These are phyloP conservation scores for Protea cynaroides DNA, from an alignment of 164 flowering plant species.

Conservation along the genomic window DNA sequence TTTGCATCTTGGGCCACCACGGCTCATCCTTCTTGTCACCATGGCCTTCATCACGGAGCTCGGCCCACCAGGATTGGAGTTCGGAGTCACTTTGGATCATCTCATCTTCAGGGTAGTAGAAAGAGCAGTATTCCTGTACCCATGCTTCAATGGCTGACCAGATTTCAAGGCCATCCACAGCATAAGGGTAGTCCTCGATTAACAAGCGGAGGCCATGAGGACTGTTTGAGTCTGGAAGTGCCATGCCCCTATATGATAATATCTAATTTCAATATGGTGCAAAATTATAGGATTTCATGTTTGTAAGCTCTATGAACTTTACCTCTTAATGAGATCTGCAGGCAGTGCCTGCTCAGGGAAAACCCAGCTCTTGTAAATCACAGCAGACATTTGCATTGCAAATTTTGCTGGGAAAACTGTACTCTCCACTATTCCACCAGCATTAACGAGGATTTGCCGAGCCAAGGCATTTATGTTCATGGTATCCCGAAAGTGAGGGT, in stretches of 20 bases:
- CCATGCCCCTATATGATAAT: constrained; percentile 51
- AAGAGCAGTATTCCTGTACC: constrained; percentile 64
- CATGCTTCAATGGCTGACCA: constrained; percentile 81
- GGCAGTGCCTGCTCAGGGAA: constrained; percentile 82
- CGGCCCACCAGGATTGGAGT: constrained; percentile 82
- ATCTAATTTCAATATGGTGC: too few relatives aligned
- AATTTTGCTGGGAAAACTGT: constrained; percentile 78
- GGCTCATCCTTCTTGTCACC: constrained; percentile 68
- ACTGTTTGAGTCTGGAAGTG: constrained; percentile 41
- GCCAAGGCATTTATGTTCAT: constrained; percentile 83
- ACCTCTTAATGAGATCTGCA: constrained; percentile 74
- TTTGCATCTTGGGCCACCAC: constrained; percentile 82
- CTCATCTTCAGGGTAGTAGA: constrained; percentile 54
- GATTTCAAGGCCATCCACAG: constrained; percentile 80
- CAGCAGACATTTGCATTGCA: constrained; percentile 74
- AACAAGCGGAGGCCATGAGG: constrained; percentile 62
- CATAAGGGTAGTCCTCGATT: constrained; percentile 83
- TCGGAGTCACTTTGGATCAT: constrained; percentile 46
- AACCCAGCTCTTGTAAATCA: constrained; percentile 58
- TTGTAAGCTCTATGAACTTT: background rate
- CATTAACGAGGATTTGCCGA: constrained; percentile 74
- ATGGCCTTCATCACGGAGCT: constrained; percentile 60
- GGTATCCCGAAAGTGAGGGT: constrained; percentile 86
- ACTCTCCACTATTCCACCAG: constrained; percentile 61
- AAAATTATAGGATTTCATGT: too few relatives aligned